Percentiles rank a stretch among this genome's conserved stretches.
These are phyloP conservation scores for Stagonosporopsis vannaccii DNA, from an alignment of 2,329 filamentous ascomycete species.

Conservation along the genomic window DNA sequence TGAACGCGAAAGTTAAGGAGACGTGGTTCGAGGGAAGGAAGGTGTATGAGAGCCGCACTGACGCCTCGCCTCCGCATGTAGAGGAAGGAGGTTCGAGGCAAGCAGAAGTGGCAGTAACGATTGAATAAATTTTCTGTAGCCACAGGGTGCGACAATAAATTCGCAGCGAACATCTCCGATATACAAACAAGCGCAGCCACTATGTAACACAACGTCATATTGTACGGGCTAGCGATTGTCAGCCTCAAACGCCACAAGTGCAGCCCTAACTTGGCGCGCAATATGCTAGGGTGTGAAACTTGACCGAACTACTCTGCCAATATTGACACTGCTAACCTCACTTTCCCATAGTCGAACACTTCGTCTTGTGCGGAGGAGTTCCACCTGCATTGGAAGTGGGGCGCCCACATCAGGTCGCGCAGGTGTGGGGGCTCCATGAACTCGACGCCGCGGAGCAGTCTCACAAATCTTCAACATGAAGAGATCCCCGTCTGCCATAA, in stretches of 20 bases:
- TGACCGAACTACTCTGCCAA: background rate
- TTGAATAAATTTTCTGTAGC: background rate
- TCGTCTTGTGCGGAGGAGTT: background rate
- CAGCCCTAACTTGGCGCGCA: slow-evolving; percentile 14
- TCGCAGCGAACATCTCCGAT: background rate
- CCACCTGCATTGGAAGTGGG: background rate
- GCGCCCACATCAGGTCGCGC: slow-evolving; percentile 1
- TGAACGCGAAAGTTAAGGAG: slow-evolving; percentile 57
- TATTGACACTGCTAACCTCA: background rate
- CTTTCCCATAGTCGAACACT: background rate
- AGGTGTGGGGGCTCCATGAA: background rate
- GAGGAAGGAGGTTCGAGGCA: slow-evolving; percentile 6
- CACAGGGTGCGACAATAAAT: background rate
- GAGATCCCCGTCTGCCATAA: background rate
- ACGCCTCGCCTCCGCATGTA: background rate
- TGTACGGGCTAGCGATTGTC: background rate
- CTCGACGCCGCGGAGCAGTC: background rate
- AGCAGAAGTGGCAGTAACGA: slow-evolving; percentile 5
- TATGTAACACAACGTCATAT: background rate
- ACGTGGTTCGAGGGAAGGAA: slow-evolving; percentile 62
- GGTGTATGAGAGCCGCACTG: slow-evolving; percentile 27
- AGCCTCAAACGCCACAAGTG: slow-evolving; percentile 9
- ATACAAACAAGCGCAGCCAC: background rate
- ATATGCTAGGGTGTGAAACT: background rate
- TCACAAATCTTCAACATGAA: background rate